Base-by-base conservation (phyloP, 2,329 filamentous ascomycete species). In the Thielaviopsis musarum region DNA sequence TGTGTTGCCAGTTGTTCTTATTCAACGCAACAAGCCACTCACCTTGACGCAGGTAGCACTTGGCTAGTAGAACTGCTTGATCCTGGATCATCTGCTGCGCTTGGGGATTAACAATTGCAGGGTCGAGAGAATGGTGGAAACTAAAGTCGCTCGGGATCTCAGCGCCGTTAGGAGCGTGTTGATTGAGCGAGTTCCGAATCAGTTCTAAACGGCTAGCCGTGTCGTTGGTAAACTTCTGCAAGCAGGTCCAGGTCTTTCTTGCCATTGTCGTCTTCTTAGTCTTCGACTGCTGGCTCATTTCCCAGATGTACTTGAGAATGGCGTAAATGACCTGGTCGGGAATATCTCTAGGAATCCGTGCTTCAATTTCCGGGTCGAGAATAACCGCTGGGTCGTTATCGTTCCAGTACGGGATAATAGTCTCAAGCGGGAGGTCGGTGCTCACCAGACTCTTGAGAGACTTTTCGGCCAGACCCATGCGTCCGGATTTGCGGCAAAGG, bases 231-330 rank as follows among this genome's bases (percentile, higher is more conserved):
- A 85, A 84, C 65, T 75, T 74, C 57, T 77, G 77, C 34, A 85
- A 73, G 58, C 81, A 82, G 67, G 75, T 77, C 3, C 83, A 69
- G 0, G 79, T 79, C 68, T 75, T 78, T 66, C 81, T 77, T 0
- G 79, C 72, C 15, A 77, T 71, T 21, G 71, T 73, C 0, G 69
- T 69, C 0, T 73, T 70, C 51, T 71, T 69, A 51, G 70, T 71
- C 56, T 72, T 65, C 21, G 67, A 69, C 2, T 74, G 77, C 66
- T 88, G 86, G 13, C 88, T 88, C 57, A 85, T 82, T 62, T 91
- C 88, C 93, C 94, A 98, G 70, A 95, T 84, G 69, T 89, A 98
- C 71, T 98, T 99, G 71, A 96, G 84, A 21, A 94, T 85, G n/a
- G 93, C 91, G 70, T 98, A 99, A 38, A 89, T 86, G 56, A 98